phyloP scores from a whole-genome alignment of 1,284 basidiomycete species.

The Trametes versicolor region DNA sequence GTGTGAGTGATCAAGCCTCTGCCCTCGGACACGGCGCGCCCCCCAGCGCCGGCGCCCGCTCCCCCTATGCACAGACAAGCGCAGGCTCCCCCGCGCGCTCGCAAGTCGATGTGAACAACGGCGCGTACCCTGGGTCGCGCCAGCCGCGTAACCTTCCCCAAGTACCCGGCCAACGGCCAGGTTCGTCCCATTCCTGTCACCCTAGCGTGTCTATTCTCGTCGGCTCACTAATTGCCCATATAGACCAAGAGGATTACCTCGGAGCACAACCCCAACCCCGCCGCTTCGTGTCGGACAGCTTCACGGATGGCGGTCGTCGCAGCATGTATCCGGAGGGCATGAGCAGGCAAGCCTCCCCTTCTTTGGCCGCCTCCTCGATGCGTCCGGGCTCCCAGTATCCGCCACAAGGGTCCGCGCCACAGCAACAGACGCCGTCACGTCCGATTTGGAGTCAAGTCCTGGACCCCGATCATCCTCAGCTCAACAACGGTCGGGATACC shows the following conservation, averaged over 20 bases:
- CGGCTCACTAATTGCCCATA: constrained; percentile 9
- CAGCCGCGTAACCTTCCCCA: constrained; percentile 55
- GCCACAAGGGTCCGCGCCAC: constrained; percentile 33
- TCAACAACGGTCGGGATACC: constrained; percentile 60
- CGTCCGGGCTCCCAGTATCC: constrained; percentile 45
- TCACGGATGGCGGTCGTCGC: constrained; percentile 49
- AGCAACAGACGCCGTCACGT: constrained; percentile 66
- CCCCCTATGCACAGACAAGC: constrained; percentile 40
- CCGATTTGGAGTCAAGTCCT: constrained; percentile 89
- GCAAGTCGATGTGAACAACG: constrained; percentile 36
- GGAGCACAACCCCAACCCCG: constrained; percentile 40
- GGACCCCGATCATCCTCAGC: constrained; percentile 66
- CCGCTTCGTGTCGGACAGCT: constrained; percentile 49
- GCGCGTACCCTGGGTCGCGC: constrained; percentile 42
- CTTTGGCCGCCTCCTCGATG: constrained; percentile 34
- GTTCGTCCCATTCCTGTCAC: constrained; percentile 37
- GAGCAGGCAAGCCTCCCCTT: constrained; percentile 57
- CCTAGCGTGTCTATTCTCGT: background rate
- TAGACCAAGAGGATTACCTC: constrained; percentile 41
- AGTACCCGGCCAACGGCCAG: constrained; percentile 49
- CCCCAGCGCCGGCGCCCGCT: constrained; percentile 35
- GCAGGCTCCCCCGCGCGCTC: constrained; percentile 43
- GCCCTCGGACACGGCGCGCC: constrained; percentile 40
- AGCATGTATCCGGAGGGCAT: constrained; percentile 53
- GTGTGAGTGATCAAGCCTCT: constrained; percentile 43